Percentiles rank a stretch among this genome's conserved stretches.
phyloP scores from a whole-genome alignment of 768 basidiomycete species.

The Chlorophyllum brunneum region DNA sequence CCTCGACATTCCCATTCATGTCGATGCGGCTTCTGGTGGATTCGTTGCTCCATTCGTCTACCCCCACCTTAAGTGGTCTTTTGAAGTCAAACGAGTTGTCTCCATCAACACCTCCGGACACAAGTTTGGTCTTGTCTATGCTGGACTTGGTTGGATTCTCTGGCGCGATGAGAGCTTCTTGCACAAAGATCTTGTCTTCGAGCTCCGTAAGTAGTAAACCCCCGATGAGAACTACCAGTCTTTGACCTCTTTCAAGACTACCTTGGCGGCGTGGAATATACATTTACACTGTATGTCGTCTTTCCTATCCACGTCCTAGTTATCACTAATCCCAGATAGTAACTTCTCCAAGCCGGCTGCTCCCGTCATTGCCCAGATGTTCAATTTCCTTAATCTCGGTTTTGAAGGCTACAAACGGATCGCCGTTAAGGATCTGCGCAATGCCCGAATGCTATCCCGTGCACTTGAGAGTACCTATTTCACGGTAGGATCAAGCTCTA shows the following conservation, averaged over 20 bases:
- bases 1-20: constrained; percentile 60
- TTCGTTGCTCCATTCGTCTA: constrained; percentile 65
- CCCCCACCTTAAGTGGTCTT: constrained; percentile 54
- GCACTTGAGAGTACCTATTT: constrained; percentile 55
- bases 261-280: constrained; percentile 56
- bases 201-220: constrained; percentile 40
- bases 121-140: constrained; percentile 54
- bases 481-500: constrained; percentile 24
- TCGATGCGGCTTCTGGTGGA: constrained; percentile 60
- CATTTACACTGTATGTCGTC: constrained; percentile 43
- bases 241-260: constrained; percentile 33
- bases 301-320: background rate
- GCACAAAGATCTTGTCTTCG: constrained; percentile 63
- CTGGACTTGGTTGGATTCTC: constrained; percentile 58
- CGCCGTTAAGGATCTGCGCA: constrained; percentile 44
- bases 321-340: constrained; percentile 17
- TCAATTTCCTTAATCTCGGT: constrained; percentile 58
- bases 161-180: constrained; percentile 56
- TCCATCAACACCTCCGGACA: constrained; percentile 55
- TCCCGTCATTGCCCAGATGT: constrained; percentile 56
- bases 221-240: background rate
- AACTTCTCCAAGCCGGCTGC: constrained; percentile 59
- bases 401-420: constrained; percentile 47
- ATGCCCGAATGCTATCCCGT: constrained; percentile 52
- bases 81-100: constrained; percentile 52